Base-by-base conservation (phyloP, 2,329 filamentous ascomycete genomes). In the Hymenoscyphus fraxineus region DNA sequence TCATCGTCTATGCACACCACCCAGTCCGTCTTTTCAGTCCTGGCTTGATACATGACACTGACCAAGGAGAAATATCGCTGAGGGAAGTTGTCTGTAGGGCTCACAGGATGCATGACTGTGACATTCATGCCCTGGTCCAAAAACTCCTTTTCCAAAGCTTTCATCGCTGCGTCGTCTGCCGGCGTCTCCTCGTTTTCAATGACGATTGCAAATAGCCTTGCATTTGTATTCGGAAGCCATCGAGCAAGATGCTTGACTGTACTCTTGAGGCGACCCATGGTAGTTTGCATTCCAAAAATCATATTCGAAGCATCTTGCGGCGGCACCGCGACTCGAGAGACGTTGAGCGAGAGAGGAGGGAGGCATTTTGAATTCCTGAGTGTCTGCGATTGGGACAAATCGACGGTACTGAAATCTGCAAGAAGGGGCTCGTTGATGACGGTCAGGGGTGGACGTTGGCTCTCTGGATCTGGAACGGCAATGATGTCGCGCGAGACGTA, bases 241-340 rank as follows among this genome's bases (percentile, higher is more conserved):
- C 73, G 67, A 38, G 66, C 70, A 22, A 75, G 59, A 60, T 74
- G 73, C 58, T 70, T 71, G 16, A 72, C 69, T 3, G 73, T 74
- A 27, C 70, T 71, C 22, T 68, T 70, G 35, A 75, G 64, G 9
- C 73, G 67, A 10, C 62, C 62, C 40, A 75, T 71, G 12, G 72
- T 75, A 0, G 73, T 75, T 51, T 73, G 71, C 10, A 74, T 44
- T 12, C 72, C 73, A 61, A 75, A 75, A 74, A 86, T 82, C 75
- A 86, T 85, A 66, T 85, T 82, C 60, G 82, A 83, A 7, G 83
- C 78, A 66, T 86, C 83, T 64, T 80, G 64, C 22, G 63, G 60
- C 0, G 38, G 51, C 39, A 62, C 40, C 6, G 65, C 59, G 12
- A 66, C 65, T 5, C 62, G 63, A 6, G 70, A 63, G 7, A 74